These are phyloP conservation scores for Fomitopsis betulina DNA, from an alignment of 1,284 basidiomycete species.

Conservation along the genomic window DNA sequence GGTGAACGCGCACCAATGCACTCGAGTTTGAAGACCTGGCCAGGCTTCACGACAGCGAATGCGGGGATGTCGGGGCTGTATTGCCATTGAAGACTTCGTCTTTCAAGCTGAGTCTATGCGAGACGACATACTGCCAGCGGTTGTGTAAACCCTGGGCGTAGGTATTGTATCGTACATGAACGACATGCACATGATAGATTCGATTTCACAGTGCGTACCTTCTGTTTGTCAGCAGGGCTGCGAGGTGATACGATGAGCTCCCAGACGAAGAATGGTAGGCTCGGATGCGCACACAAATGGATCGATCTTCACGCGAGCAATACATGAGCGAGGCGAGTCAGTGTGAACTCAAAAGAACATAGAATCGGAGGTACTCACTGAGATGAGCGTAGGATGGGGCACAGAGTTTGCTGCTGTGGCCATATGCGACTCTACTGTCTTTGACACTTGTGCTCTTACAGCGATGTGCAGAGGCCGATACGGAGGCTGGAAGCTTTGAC, in stretches of 20 bases:
- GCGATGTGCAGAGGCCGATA: background rate
- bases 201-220: slow-evolving; percentile 31
- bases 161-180: background rate
- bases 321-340: background rate
- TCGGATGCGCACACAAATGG: slow-evolving; percentile 51
- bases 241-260: no score
- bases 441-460: background rate
- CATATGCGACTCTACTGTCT: slow-evolving; percentile 3
- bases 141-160: slow-evolving; percentile 55
- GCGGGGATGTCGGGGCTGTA: slow-evolving; percentile 66
- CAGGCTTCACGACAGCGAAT: slow-evolving; percentile 59
- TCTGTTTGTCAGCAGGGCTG: slow-evolving; percentile 60
- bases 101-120: background rate
- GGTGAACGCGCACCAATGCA: slow-evolving; percentile 49
- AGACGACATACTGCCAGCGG: slow-evolving; percentile 61
- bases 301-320: slow-evolving; percentile 39
- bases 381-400: slow-evolving; percentile 19
- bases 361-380: slow-evolving; percentile 22
- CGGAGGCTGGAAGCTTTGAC: background rate
- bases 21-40: slow-evolving; percentile 69
- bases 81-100: background rate
- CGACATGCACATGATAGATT: background rate
- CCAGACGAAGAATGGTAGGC: background rate
- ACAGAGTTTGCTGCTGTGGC: slow-evolving; percentile 21
- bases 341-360: background rate